Evolutionary conservation across 768 basidiomycete species (phyloP).

Genomic region (Pleurotus pulmonarius): DNA sequence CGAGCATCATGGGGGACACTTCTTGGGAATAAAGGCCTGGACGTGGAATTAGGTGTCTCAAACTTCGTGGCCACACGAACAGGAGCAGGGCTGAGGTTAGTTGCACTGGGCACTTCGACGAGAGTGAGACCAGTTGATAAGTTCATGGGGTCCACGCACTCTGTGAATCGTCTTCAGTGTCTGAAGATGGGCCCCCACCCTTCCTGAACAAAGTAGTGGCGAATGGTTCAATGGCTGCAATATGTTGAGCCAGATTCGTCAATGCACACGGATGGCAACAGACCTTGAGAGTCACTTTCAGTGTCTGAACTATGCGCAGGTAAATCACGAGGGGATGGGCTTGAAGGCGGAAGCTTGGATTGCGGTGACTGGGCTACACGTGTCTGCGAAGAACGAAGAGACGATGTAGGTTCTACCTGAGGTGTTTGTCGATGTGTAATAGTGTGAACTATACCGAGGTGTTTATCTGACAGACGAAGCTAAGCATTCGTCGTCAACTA

Average conservation of each 20-base stretch:
- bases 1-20: neutral
- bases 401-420: neutral
- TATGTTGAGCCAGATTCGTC: neutral
- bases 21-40: neutral
- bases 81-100: conserved; percentile 2
- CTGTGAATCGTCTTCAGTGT: conserved; percentile 39
- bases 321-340: neutral
- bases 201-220: neutral
- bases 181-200: conserved; percentile 21
- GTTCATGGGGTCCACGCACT: conserved; percentile 16
- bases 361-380: neutral
- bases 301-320: conserved; percentile 1
- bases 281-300: conserved; percentile 2
- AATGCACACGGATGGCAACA: neutral
- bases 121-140: conserved; percentile 3
- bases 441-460: neutral
- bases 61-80: neutral
- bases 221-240: conserved; percentile 13
- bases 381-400: neutral
- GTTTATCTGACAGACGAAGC: neutral
- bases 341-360: neutral
- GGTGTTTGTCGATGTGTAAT: neutral
- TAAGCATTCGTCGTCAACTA: neutral
- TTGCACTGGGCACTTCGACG: conserved; percentile 1
- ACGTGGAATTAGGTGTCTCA: neutral